These are phyloP conservation scores for Ailanthus altissimus DNA, from an alignment of 345 rosid genomes.

Conservation along the genomic window DNA sequence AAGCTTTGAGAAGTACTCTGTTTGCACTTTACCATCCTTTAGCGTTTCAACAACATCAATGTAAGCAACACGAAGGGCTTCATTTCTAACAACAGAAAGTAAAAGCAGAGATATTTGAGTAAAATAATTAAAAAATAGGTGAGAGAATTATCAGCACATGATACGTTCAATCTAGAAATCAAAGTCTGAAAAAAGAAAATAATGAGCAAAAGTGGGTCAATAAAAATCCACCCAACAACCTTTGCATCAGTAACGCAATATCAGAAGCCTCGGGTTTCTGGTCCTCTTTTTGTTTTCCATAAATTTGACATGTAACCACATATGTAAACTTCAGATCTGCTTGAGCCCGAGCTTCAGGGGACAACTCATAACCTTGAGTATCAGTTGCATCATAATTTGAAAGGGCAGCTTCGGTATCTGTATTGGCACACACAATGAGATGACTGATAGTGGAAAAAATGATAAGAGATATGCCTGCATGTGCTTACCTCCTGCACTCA, in stretches of 20 bases:
- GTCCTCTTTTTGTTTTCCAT: slow-evolving; percentile 96
- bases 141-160: not conserved
- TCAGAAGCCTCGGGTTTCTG: slow-evolving; percentile 92
- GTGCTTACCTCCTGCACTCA: slow-evolving; percentile 60
- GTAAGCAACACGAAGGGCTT: slow-evolving; percentile 97
- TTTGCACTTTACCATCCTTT: slow-evolving; percentile 69
- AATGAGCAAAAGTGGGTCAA: not conserved
- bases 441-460: slow-evolving; percentile 17
- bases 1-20: slow-evolving; percentile 83
- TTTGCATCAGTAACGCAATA: slow-evolving; percentile 93
- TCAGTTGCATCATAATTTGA: slow-evolving; percentile 52
- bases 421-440: slow-evolving; percentile 28
- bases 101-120: slow-evolving; percentile 17
- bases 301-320: slow-evolving; percentile 94
- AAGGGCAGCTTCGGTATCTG: slow-evolving; percentile 70
- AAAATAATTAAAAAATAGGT: slow-evolving; percentile 1
- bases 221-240: slow-evolving; percentile 34
- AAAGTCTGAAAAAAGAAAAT: not conserved
- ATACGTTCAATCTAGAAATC: not conserved
- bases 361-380: slow-evolving; percentile 82
- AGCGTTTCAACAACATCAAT: slow-evolving; percentile 87
- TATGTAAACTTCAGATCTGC: slow-evolving; percentile 94
- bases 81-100: slow-evolving; percentile 64
- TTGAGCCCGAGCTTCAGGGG: slow-evolving; percentile 87
- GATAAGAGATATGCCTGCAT: slow-evolving; percentile 20